Base-by-base conservation (phyloP, 495 filamentous ascomycete genomes). In the Lophium mytilinum region DNA sequence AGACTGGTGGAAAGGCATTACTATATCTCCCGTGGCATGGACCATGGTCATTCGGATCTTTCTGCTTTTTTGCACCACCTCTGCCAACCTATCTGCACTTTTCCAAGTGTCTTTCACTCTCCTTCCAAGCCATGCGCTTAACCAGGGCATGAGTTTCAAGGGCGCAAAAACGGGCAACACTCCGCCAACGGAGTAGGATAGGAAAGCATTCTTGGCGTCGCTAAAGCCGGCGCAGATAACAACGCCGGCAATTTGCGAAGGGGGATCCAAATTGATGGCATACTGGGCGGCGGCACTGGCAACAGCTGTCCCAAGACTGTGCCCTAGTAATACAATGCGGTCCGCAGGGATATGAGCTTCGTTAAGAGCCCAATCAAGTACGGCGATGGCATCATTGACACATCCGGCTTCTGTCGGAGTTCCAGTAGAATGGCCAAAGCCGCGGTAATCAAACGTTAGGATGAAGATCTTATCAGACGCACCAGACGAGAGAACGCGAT, bases 401-500 rank as follows among this genome's bases (percentile, higher is more conserved):
- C 65, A 41, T 10, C 66, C 66, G 7, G 34, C 6, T 50, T 71
- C 66, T 4, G 68, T 60, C 3, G 68, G 68, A 9, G 47, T 56
- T 15, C 68, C 68, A 6, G 55, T 61, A 14, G 58, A 66, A 19
- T 55, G 58, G 12, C 68, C 68, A 53, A 67, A 71, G 12, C 68
- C 68, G 14, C 68, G 66, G 50, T 71, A 71, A 53, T 71, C 68
- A 52, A 71, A 76, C 14, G 83, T 73, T 0, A 88, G 63, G 30
- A 87, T 75, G 54, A 88, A 83, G 36, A 79, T 78, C 59, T 74
- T 77, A 37, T 75, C 75, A 9, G 72, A 73, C 12, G 80, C 74
- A 0, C 79, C 80, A 45, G 79, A 76, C 4, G 83, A 80, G 9
- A 87, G 67, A 34, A 80, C 74, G 45, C 82, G 84, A 66, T 86